These are phyloP conservation scores for Emergomyces africanus DNA, from an alignment of 2,329 filamentous ascomycete genomes.

Conservation along the genomic window DNA sequence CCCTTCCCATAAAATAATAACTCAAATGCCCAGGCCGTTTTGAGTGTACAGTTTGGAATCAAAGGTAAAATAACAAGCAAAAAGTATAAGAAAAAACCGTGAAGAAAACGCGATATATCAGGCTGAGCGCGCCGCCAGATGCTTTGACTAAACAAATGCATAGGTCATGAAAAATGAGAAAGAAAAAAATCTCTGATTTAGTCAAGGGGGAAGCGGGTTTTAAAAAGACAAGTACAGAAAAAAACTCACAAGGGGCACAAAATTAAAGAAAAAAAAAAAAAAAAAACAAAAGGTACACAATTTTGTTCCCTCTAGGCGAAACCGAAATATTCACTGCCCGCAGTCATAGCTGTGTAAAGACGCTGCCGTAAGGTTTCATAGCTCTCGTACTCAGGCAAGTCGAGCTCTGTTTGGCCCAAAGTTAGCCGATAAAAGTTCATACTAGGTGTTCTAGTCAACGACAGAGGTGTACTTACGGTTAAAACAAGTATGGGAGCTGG, in stretches of 20 bases:
- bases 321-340: slow-evolving; percentile 92
- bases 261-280: neutral
- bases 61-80: neutral
- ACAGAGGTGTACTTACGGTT: slow-evolving; percentile 61
- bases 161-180: slow-evolving; percentile 8
- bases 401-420: slow-evolving; percentile 55
- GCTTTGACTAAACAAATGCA: slow-evolving; percentile 7
- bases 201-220: too few species aligned
- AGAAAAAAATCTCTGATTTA: slow-evolving; percentile 4
- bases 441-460: neutral
- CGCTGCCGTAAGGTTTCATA: slow-evolving; percentile 83
- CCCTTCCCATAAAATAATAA: neutral
- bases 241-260: neutral
- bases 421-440: neutral
- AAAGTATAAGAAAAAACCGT: too few species aligned
- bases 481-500: slow-evolving; percentile 96
- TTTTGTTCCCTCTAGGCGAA: slow-evolving; percentile 56
- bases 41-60: slow-evolving; percentile 6
- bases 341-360: slow-evolving; percentile 91
- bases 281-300: neutral
- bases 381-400: slow-evolving; percentile 94
- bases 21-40: slow-evolving; percentile 6
- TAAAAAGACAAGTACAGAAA: neutral
- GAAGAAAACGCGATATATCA: slow-evolving; percentile 2
- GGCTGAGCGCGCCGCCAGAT: slow-evolving; percentile 9